These are phyloP conservation scores for Xylaria sp. DNA, from an alignment of 495 filamentous ascomycete genomes.

Conservation along the genomic window DNA sequence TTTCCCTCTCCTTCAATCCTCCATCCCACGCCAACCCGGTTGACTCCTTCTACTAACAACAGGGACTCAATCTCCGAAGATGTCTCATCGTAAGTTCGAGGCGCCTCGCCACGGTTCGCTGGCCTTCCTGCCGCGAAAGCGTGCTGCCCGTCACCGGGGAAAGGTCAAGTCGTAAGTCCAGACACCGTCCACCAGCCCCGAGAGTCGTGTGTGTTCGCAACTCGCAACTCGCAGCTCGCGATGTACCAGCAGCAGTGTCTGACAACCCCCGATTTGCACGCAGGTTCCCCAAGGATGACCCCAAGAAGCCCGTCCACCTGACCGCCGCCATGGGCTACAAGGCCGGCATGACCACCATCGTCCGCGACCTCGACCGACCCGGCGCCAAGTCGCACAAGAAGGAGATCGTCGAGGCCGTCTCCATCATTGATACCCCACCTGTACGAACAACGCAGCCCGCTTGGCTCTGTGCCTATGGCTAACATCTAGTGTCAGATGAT, in stretches of 20 bases:
- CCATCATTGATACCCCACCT: conserved; percentile 99
- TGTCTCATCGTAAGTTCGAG: conserved; percentile 81
- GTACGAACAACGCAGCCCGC: conserved; percentile 80
- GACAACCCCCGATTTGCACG: conserved; percentile 44
- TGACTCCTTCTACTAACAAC: conserved; percentile 43
- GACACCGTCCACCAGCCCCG: background rate
- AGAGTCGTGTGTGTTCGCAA: background rate
- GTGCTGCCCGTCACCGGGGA: conserved; percentile 92
- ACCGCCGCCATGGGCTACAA: conserved; percentile 99
- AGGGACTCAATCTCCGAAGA: conserved; percentile 47
- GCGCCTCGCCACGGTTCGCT: conserved; percentile 98
- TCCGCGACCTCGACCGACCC: conserved; percentile 98
- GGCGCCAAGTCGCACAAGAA: conserved; percentile 99
- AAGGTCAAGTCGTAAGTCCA: conserved; percentile 93
- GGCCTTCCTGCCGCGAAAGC: conserved; percentile 97
- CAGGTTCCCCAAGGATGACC: conserved; percentile 99
- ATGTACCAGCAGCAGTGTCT: conserved; percentile 4
- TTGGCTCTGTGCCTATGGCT: conserved; percentile 66
- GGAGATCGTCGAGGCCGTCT: conserved; percentile 99
- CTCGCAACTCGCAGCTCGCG: background rate
- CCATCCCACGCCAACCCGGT: conserved; percentile 35
- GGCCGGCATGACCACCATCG: conserved; percentile 99
- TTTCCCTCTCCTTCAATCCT: conserved; percentile 37
- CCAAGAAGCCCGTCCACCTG: conserved; percentile 98
- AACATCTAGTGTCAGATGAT: conserved; percentile 82